Evolutionary conservation across 2,329 filamentous ascomycete species (phyloP), one percentile per base, ranked within the genome.

Genomic region (Proliferodiscus dingleyae): DNA sequence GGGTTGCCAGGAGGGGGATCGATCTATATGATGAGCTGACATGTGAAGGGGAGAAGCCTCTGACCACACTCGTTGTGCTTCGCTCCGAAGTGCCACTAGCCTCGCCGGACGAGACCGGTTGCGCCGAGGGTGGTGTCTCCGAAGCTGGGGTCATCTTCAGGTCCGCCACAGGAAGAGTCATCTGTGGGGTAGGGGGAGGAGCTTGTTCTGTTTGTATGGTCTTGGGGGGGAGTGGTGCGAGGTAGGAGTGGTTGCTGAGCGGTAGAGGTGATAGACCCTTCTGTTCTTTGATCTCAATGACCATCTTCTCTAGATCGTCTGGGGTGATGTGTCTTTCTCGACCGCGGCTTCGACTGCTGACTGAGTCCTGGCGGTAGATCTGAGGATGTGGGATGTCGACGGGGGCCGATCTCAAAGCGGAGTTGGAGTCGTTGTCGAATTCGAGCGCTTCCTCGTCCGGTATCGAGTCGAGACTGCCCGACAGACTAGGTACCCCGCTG

Each of bases 321-420:
- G 91, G 89, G n/a, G 89, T 94, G 56, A 96, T 91, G 68, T 95
- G 90, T 61, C 87, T 85, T 64, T 93, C 87, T 45, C 75, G 81
- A 54, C 83, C 83, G 53, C 85, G 80, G 62, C 83, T 87, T 49
- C 86, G 78, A 65, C 78, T 83, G 23, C 78, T 78, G 60, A 75
- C 82, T 9, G 85, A 90, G 64, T 90, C 86, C 59, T 84, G 77
- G 58, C 83, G 76, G 59, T 75, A 76, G 56, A 87, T 80, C 55
- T 82, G 78, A 49, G 88, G 87, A 60, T 82, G 74, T 53, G 75
- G 63, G 51, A 82, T 79, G 56, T 83, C 71, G 52, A 82, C 62
- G 2, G 78, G 73, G 2, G 73, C 71, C 3, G 72, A 72, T n/a
- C 75, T 71, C 2, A 73, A 68, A 4, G 68, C 67, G 18, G 59